These are phyloP conservation scores for Scytalidium sp. DNA, from an alignment of 2,329 filamentous ascomycete species.

Conservation along the genomic window DNA sequence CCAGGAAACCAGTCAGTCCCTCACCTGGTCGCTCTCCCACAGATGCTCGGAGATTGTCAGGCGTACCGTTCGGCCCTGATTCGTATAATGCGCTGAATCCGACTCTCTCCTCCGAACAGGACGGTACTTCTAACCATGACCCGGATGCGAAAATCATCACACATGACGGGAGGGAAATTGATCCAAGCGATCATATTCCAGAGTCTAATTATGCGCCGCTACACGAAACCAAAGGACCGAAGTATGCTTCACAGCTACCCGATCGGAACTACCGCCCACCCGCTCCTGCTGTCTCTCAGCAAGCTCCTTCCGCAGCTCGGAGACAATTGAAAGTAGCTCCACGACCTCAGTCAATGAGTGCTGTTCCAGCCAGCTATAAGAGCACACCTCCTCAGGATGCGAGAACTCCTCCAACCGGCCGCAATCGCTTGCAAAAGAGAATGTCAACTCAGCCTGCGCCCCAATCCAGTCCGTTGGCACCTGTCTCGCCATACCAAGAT, in stretches of 20 bases:
- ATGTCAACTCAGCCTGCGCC: slow-evolving; percentile 22
- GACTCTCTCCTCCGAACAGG: slow-evolving; percentile 25
- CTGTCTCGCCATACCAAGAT: slow-evolving; percentile 25
- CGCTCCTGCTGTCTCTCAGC: slow-evolving; percentile 47
- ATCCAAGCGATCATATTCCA: slow-evolving; percentile 77
- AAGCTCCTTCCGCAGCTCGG: slow-evolving; percentile 47
- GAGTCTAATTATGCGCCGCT: slow-evolving; percentile 40
- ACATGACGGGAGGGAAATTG: slow-evolving; percentile 72
- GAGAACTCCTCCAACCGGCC: slow-evolving; percentile 36
- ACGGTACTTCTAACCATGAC: slow-evolving; percentile 37
- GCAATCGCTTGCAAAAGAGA: slow-evolving; percentile 62
- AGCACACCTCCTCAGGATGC: slow-evolving; percentile 30
- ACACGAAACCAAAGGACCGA: slow-evolving; percentile 44
- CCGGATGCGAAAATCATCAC: slow-evolving; percentile 69
- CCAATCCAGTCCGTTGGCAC: slow-evolving; percentile 24
- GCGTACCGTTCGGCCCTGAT: slow-evolving; percentile 71
- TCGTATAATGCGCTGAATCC: slow-evolving; percentile 74
- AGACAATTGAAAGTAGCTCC: slow-evolving; percentile 46
- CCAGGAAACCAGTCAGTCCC: slow-evolving; percentile 73
- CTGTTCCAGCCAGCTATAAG: slow-evolving; percentile 19
- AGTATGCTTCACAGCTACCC: slow-evolving; percentile 33
- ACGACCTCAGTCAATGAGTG: slow-evolving; percentile 45
- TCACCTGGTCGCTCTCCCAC: slow-evolving; percentile 49
- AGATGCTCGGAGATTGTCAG: slow-evolving; percentile 50
- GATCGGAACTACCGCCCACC: slow-evolving; percentile 38